A percentile compares a stretch with the other conserved stretches of the same genome.
These are phyloP conservation scores for Onygena corvina DNA, from an alignment of 2,329 filamentous ascomycete species.

Conservation along the genomic window DNA sequence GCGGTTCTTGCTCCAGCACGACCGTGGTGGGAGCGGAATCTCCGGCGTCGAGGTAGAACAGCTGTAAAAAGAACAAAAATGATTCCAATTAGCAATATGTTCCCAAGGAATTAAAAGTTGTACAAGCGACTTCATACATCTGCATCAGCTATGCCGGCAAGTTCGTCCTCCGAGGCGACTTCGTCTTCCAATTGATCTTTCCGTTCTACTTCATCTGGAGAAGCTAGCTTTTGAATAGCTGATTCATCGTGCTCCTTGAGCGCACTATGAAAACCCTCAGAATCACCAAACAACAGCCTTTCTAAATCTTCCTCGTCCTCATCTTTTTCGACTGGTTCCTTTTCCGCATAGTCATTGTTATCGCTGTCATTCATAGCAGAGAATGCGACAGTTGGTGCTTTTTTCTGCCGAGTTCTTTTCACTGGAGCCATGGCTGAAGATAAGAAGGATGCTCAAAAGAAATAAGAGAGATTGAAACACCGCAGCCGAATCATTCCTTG, in stretches of 20 bases:
- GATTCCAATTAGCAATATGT: slow-evolving; percentile 4
- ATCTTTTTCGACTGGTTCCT: slow-evolving; percentile 46
- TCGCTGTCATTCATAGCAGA: background rate
- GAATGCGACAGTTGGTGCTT: background rate
- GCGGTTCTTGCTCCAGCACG: slow-evolving; percentile 19
- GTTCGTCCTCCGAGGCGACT: slow-evolving; percentile 39
- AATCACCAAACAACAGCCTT: slow-evolving; percentile 76
- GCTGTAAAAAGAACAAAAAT: slow-evolving; percentile 26
- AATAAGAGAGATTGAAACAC: background rate
- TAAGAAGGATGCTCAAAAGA: background rate
- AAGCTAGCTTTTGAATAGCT: slow-evolving; percentile 29
- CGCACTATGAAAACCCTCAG: slow-evolving; percentile 64
- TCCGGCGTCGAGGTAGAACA: slow-evolving; percentile 73
- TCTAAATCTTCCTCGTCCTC: slow-evolving; percentile 76
- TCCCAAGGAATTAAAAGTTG: background rate
- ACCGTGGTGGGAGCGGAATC: slow-evolving; percentile 21
- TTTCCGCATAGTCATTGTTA: background rate
- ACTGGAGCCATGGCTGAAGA: background rate
- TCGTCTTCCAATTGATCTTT: slow-evolving; percentile 30
- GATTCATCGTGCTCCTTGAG: slow-evolving; percentile 48
- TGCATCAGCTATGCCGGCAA: slow-evolving; percentile 61
- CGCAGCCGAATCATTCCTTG: no score
- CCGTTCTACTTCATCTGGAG: slow-evolving; percentile 23
- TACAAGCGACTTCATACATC: slow-evolving; percentile 41
- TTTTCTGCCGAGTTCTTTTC: background rate